Base-by-base conservation (phyloP, 805 yeast genomes). In the Sugiyamaella chiloensis region DNA sequence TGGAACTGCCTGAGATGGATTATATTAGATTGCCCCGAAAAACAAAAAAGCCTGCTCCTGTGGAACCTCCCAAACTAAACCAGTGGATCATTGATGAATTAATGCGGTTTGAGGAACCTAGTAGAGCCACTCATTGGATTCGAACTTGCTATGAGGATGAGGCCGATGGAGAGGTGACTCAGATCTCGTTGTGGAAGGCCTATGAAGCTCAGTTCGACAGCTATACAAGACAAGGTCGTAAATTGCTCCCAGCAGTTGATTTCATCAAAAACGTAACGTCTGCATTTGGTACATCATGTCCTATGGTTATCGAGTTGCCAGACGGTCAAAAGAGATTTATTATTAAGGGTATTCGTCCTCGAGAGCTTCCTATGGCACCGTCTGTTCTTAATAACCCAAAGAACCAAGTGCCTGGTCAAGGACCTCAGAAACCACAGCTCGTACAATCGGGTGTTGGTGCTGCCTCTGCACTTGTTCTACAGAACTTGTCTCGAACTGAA, bases 61-160 rank as follows among this genome's bases (percentile, higher is more conserved):
- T 73, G 1, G 70, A 73, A 3, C 81, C 89, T 3, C 90, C 96
- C 2, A 67, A 63, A 20, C 68, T 87, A 27, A 73, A 83, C 2
- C 68, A 68, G 1, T 73, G 73, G 2, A 70, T 88, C 30, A 75
- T 79, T 52, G 67, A 72, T n/a, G 77, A 82, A 37, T 74, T 93
- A 30, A 71, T 84, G 40, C 68, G 71, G 24, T 68, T 89, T 46
- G 76, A 81, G 9, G 99, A 93, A 66, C 98, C 98, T 2, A 75
- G 80, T 49, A 75, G 99, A 52, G 96, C 98, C 0, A 87, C 96
- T 4, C 77, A 88, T 24, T 93, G 98, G 98, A 82, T 93, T 73
- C 79, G 96, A 57, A 83, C 96, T 56, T 84, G 91, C 55, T 93
- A 89, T 67, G 89, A 83, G 57, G 88, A 95, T 3, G 79, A 74